Percentiles rank a stretch among this genome's conserved stretches.
These are phyloP conservation scores for Fusarium sp. DNA, from an alignment of 2,329 filamentous ascomycete genomes.

Conservation along the genomic window DNA sequence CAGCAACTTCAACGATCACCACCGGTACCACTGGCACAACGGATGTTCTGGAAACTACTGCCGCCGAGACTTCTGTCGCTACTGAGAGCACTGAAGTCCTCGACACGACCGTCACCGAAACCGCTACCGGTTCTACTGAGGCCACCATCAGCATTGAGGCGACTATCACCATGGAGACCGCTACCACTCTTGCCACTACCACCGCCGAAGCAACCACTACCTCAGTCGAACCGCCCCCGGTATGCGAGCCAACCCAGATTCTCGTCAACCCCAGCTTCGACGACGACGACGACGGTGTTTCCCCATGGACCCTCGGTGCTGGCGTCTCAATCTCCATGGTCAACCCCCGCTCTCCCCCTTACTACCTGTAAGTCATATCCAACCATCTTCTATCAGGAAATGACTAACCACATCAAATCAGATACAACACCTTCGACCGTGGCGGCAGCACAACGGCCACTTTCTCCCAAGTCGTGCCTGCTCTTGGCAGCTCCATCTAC, in stretches of 20 bases:
- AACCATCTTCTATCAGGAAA: not conserved
- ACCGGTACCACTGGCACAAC: not conserved
- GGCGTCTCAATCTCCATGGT: not conserved
- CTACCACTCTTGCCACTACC: not conserved
- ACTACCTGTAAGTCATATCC: constrained; percentile 1
- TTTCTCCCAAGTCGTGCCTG: constrained; percentile 4
- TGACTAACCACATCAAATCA: not conserved
- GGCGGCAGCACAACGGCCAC: not conserved
- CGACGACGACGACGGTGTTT: not conserved
- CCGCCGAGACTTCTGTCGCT: not conserved
- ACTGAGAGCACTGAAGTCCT: not conserved
- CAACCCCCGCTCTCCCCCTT: not conserved
- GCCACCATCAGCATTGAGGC: not conserved
- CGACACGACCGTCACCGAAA: not conserved
- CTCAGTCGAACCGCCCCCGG: not conserved
- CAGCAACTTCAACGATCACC: not conserved
- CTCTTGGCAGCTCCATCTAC: not conserved
- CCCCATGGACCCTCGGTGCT: not conserved
- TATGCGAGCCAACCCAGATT: constrained; percentile 3
- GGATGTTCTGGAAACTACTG: not conserved
- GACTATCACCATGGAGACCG: not conserved
- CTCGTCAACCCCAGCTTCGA: constrained; percentile 18
- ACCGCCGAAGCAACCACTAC: not conserved
- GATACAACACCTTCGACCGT: not conserved
- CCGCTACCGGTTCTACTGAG: not conserved